Base-by-base conservation (phyloP, 257 asterid genomes). In the Forsythia suspensa region DNA sequence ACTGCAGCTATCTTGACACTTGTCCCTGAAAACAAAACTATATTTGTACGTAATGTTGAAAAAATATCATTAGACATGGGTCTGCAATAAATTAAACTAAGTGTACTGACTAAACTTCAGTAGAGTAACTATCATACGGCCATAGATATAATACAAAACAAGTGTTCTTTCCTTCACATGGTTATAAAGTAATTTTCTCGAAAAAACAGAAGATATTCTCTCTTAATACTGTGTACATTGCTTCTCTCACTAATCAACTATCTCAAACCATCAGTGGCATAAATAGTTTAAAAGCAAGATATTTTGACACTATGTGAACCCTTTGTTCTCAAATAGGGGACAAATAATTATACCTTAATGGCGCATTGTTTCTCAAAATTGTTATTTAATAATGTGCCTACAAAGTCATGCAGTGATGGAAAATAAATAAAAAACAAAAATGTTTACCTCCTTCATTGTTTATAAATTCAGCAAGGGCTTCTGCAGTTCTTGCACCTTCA, bases 401-500 rank as follows among this genome's bases (percentile, higher is more conserved):
- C 37, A 61, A 0, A 16, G 13, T 2, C 36, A 61, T 15, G 15
- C 13, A 2, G 6, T 7, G 24, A 8, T 21, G 39, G 70, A 63
- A 4, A 10, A 34, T 9, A 63, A 46, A 46, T 46, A 13, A 71
- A 86, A 9, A 63, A 9, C 11, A 63, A 63, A 63, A 63, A 63
- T 9, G 7, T 18, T 84, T 85, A 95, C 98, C 99, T 90, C 82
- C 98, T 88, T 93, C 98, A 12, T 15, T 83, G 87, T 95, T 95
- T 37, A 95, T 88, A 81, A 76, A 95, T 80, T 88, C 98, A n/a
- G 93, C 83, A 87, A 95, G 94, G 82, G 89, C 92, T 75, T 95
- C 99, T 2, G 93, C 89, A 74, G 85, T 83, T 65, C 99, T 84
- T 84, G 90, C 91, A 76, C 97, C 92, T 87, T 95, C 96, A 74